These are phyloP conservation scores for Pseudopithomyces maydicus DNA, from an alignment of 2,329 filamentous ascomycete species.

Conservation along the genomic window DNA sequence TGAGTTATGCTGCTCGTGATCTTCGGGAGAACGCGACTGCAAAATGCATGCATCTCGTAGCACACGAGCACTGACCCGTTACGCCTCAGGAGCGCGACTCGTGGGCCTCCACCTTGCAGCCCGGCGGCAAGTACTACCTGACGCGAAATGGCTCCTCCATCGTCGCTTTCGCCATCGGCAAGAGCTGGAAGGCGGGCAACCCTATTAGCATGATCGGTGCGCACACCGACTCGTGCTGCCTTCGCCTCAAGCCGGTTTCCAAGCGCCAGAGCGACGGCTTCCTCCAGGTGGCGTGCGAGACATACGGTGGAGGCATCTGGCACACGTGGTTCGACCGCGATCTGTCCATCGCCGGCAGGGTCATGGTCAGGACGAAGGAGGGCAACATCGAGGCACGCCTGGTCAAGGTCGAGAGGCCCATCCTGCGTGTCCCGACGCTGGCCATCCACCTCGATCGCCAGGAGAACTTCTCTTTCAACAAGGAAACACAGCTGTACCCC, in stretches of 20 bases:
- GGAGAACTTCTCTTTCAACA: conserved; percentile 89
- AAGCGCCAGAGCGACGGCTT: conserved; percentile 87
- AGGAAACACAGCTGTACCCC: conserved; percentile 93
- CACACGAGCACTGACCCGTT: neutral
- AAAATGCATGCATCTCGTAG: neutral
- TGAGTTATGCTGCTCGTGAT: conserved; percentile 32
- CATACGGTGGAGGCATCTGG: conserved; percentile 96
- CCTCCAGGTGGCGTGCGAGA: conserved; percentile 93
- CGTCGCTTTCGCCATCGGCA: conserved; percentile 88
- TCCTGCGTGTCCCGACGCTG: conserved; percentile 89
- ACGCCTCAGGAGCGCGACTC: conserved; percentile 75
- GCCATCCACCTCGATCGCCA: conserved; percentile 92
- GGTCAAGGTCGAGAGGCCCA: conserved; percentile 86
- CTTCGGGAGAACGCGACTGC: neutral
- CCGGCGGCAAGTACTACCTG: conserved; percentile 94
- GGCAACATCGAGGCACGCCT: conserved; percentile 81
- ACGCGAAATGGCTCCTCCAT: conserved; percentile 93
- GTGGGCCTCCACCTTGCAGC: conserved; percentile 78
- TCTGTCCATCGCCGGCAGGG: conserved; percentile 84
- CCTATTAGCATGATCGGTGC: conserved; percentile 91
- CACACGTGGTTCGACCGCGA: conserved; percentile 98
- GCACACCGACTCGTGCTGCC: conserved; percentile 91
- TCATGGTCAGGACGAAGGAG: conserved; percentile 75
- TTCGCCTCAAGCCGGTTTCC: conserved; percentile 92
- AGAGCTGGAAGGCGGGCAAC: conserved; percentile 89